Percentiles rank a stretch among this genome's conserved stretches.
These are phyloP conservation scores for Arthrobotrys sphaeroides DNA, from an alignment of 2,329 filamentous ascomycete species.

Conservation along the genomic window DNA sequence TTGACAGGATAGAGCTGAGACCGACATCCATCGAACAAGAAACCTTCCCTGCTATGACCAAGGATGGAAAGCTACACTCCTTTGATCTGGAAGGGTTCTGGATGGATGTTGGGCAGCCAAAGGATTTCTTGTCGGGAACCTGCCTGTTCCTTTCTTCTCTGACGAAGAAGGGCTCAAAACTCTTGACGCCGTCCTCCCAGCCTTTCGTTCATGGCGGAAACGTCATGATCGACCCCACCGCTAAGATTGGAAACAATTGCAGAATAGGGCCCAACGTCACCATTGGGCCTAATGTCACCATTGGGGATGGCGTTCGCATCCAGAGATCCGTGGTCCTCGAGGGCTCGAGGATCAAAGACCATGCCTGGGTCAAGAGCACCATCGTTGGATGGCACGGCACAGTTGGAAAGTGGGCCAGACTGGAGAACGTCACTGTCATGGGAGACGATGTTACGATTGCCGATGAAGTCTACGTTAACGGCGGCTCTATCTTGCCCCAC, in stretches of 20 bases:
- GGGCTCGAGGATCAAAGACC: slow-evolving; percentile 95
- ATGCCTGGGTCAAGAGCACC: slow-evolving; percentile 98
- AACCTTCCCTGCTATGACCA: slow-evolving; percentile 93
- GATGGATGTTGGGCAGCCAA: slow-evolving; percentile 99
- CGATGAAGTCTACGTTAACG: slow-evolving; percentile 98
- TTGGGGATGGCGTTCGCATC: slow-evolving; percentile 92
- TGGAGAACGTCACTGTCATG: slow-evolving; percentile 98
- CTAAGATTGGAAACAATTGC: slow-evolving; percentile 98
- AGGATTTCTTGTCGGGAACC: slow-evolving; percentile 95
- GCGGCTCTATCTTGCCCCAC: slow-evolving; percentile 91
- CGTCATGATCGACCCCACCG: slow-evolving; percentile 90
- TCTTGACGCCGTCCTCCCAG: slow-evolving; percentile 77
- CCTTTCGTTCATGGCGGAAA: slow-evolving; percentile 91
- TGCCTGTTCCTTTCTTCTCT: slow-evolving; percentile 95
- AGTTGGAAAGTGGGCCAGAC: slow-evolving; percentile 91
- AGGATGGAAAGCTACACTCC: slow-evolving; percentile 89
- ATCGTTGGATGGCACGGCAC: slow-evolving; percentile 99
- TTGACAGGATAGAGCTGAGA: slow-evolving; percentile 91
- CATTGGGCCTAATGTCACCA: slow-evolving; percentile 88
- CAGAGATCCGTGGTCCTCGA: slow-evolving; percentile 90
- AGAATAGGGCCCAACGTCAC: slow-evolving; percentile 97
- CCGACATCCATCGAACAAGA: slow-evolving; percentile 99
- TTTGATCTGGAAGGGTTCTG: slow-evolving; percentile 98
- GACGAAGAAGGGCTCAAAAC: slow-evolving; percentile 86
- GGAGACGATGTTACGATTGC: slow-evolving; percentile 98